These are phyloP conservation scores for Mucor circinelloides DNA, from an alignment of 371 early-diverging fungal genomes.

Conservation along the genomic window DNA sequence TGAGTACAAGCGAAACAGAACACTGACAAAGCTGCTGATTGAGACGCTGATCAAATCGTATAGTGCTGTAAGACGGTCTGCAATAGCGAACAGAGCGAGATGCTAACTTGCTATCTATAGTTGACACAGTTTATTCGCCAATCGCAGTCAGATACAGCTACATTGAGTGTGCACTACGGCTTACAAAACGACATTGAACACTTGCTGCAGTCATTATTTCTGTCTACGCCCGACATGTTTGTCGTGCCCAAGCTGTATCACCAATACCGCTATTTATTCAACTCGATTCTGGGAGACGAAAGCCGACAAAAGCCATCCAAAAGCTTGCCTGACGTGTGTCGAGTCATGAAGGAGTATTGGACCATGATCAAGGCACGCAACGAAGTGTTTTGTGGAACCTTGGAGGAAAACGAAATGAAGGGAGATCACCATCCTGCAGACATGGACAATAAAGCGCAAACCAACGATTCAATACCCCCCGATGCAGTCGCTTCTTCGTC, in stretches of 20 bases:
- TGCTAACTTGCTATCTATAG: neutral
- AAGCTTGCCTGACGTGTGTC: constrained; percentile 27
- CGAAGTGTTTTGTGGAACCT: constrained; percentile 49
- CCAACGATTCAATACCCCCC: neutral
- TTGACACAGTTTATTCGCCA: constrained; percentile 14
- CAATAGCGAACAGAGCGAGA: no score
- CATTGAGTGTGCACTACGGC: constrained; percentile 38
- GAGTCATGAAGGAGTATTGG: constrained; percentile 45
- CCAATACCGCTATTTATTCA: constrained; percentile 45
- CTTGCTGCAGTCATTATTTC: constrained; percentile 60
- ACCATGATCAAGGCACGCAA: constrained; percentile 48
- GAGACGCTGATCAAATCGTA: constrained; percentile 59
- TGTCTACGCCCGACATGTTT: constrained; percentile 70
- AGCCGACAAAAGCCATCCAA: constrained; percentile 8
- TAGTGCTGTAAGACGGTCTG: constrained; percentile 49
- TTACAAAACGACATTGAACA: constrained; percentile 57
- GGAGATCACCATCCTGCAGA: neutral
- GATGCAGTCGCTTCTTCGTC: neutral
- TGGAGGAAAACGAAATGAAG: constrained; percentile 34
- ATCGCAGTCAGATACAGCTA: constrained; percentile 13
- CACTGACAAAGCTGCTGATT: constrained; percentile 68
- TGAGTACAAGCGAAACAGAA: constrained; percentile 70
- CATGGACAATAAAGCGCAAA: neutral
- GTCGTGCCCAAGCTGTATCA: constrained; percentile 60
- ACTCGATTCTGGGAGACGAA: constrained; percentile 36